Conservation (phyloP, 768 basidiomycete genomes). For the Boletellus emodensis region DNA sequence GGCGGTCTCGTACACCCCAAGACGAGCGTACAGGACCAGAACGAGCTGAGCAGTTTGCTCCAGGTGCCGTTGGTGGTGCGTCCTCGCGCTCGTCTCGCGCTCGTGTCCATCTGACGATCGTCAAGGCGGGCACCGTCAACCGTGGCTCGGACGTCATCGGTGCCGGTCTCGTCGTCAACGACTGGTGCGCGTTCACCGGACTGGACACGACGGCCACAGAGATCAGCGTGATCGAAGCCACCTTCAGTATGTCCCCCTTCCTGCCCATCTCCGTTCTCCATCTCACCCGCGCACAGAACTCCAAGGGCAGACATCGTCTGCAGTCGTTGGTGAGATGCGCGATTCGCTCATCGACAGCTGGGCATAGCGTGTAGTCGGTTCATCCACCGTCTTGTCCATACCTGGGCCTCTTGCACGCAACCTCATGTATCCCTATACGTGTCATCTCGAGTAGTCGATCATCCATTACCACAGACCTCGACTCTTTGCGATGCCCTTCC, state of each 20-base stretch:
- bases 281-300: slow-evolving; percentile 50
- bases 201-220: slow-evolving; percentile 99
- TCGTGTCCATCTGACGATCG: not conserved
- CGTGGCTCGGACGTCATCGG: slow-evolving; percentile 98
- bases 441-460: slow-evolving; percentile 12
- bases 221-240: slow-evolving; percentile 95
- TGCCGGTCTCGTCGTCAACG: slow-evolving; percentile 96
- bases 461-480: slow-evolving; percentile 44
- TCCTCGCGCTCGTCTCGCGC: slow-evolving; percentile 17
- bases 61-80: slow-evolving; percentile 93
- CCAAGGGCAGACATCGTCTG: slow-evolving; percentile 77
- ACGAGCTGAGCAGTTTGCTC: slow-evolving; percentile 89
- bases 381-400: not conserved
- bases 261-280: not conserved
- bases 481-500: slow-evolving; percentile 69
- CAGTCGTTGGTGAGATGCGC: slow-evolving; percentile 88
- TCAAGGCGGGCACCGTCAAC: slow-evolving; percentile 94
- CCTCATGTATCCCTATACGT: slow-evolving; percentile 16
- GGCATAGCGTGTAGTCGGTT: slow-evolving; percentile 49
- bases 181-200: slow-evolving; percentile 99
- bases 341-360: slow-evolving; percentile 90
- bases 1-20: slow-evolving; percentile 98
- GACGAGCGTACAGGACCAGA: slow-evolving; percentile 95
- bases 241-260: slow-evolving; percentile 73
- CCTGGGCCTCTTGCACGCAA: slow-evolving; percentile 16